Percentiles rank a stretch among this genome's conserved stretches.
Evolutionary conservation across 1,284 basidiomycete genomes (phyloP).

Genomic region (Naganishia sp.): DNA sequence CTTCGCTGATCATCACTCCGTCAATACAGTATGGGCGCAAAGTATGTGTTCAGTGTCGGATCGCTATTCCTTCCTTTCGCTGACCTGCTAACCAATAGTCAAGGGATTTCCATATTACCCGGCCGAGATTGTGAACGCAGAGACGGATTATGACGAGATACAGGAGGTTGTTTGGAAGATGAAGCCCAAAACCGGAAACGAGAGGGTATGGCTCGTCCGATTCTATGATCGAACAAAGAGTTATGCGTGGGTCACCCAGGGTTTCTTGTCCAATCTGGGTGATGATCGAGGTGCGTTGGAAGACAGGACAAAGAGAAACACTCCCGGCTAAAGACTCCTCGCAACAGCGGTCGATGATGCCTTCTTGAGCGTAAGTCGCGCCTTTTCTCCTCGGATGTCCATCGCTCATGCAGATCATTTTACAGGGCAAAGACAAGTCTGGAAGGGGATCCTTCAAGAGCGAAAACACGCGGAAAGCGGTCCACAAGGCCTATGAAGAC

Average conservation of each 20-base stretch:
- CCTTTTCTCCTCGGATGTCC: not conserved
- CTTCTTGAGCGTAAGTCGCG: conserved; percentile 19
- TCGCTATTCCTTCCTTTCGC: not conserved
- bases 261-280: conserved; percentile 61
- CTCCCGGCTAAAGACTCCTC: not conserved
- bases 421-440: conserved; percentile 25
- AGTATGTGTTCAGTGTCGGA: not conserved
- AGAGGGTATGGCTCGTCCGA: conserved; percentile 59
- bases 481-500: conserved; percentile 22
- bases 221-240: conserved; percentile 67
- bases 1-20: not conserved
- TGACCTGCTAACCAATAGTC: conserved; percentile 27
- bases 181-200: conserved; percentile 41
- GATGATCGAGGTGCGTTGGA: conserved; percentile 60
- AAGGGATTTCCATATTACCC: conserved; percentile 53
- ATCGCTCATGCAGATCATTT: not conserved
- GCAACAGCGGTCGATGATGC: conserved; percentile 12
- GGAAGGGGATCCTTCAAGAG: conserved; percentile 3
- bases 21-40: conserved; percentile 21
- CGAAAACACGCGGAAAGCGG: conserved; percentile 17
- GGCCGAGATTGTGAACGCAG: conserved; percentile 50
- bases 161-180: conserved; percentile 58
- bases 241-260: conserved; percentile 62
- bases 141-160: conserved; percentile 57
- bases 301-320: not conserved